Percentiles rank a stretch among this genome's conserved stretches.
These are phyloP conservation scores for Xerocomus nothofagi DNA, from an alignment of 1,284 basidiomycete genomes.

Conservation along the genomic window DNA sequence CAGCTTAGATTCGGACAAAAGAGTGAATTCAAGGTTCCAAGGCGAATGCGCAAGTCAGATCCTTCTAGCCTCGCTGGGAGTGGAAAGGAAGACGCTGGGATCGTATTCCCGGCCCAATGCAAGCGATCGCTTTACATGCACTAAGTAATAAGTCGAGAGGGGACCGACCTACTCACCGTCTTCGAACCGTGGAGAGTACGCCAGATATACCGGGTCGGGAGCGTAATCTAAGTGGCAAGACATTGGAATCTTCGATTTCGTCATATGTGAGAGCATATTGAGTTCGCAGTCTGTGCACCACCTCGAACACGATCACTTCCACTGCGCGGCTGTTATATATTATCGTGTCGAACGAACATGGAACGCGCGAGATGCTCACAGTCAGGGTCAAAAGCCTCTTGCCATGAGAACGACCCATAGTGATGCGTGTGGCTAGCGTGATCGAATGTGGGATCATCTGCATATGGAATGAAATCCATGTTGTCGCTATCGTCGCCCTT, in stretches of 20 bases:
- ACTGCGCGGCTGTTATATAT: constrained; percentile 33
- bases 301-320: constrained; percentile 47
- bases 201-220: constrained; percentile 29
- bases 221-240: constrained; percentile 41
- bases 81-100: constrained; percentile 21
- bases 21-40: constrained; percentile 38
- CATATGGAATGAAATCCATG: constrained; percentile 58
- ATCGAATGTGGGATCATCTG: constrained; percentile 54
- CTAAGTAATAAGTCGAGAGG: constrained; percentile 1
- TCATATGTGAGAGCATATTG: constrained; percentile 37
- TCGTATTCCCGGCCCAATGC: constrained; percentile 28
- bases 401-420: constrained; percentile 51
- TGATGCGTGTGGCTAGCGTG: constrained; percentile 39
- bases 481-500: constrained; percentile 55
- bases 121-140: constrained; percentile 26
- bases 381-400: constrained; percentile 45
- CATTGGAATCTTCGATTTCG: constrained; percentile 43
- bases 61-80: constrained; percentile 18
- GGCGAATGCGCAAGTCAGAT: constrained; percentile 29
- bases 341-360: constrained; percentile 13
- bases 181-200: constrained; percentile 33
- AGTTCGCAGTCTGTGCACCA: constrained; percentile 40
- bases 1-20: constrained; percentile 61
- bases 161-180: constrained; percentile 35
- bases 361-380: constrained; percentile 37